A percentile compares a stretch with the other conserved stretches of the same genome.
These are phyloP conservation scores for Schizosaccharomyces octosporus DNA, from an alignment of 805 yeast species.

Conservation along the genomic window DNA sequence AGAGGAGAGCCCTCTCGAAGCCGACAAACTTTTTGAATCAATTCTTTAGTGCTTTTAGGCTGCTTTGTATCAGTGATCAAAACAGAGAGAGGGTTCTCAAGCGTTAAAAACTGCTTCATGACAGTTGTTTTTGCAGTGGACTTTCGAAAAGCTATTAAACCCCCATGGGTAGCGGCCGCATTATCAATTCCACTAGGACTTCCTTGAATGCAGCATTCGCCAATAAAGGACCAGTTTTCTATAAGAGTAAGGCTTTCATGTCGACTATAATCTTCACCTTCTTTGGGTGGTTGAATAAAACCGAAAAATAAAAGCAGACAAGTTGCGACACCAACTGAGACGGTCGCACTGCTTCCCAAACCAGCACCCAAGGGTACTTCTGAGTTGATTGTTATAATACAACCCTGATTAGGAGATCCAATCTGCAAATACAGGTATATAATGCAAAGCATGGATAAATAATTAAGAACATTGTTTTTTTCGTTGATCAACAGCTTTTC, in stretches of 20 bases:
- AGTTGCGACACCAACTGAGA: constrained; percentile 59
- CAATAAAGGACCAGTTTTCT: constrained; percentile 72
- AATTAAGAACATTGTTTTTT: background rate
- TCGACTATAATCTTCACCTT: no score
- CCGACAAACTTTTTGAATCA: constrained; percentile 53
- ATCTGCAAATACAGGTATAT: constrained; percentile 47
- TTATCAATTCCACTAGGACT: constrained; percentile 93
- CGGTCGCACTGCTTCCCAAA: constrained; percentile 78
- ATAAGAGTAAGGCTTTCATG: constrained; percentile 19
- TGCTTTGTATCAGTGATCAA: constrained; percentile 62
- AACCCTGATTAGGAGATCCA: constrained; percentile 18
- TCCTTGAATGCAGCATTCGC: constrained; percentile 88
- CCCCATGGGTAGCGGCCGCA: constrained; percentile 87
- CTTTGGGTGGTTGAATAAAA: background rate
- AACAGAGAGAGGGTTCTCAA: constrained; percentile 31
- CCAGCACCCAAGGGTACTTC: constrained; percentile 93
- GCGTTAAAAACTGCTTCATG: constrained; percentile 4
- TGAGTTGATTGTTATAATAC: constrained; percentile 42
- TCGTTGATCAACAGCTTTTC: background rate
- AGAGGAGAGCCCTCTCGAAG: constrained; percentile 29
- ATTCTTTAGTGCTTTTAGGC: constrained; percentile 66
- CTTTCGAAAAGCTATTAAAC: constrained; percentile 77
- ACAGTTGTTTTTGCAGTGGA: constrained; percentile 5
- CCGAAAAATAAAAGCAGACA: constrained; percentile 25
- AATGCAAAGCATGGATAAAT: constrained; percentile 12